These are phyloP conservation scores for Xylaria sp. DNA, from an alignment of 2,329 filamentous ascomycete genomes.

Conservation along the genomic window DNA sequence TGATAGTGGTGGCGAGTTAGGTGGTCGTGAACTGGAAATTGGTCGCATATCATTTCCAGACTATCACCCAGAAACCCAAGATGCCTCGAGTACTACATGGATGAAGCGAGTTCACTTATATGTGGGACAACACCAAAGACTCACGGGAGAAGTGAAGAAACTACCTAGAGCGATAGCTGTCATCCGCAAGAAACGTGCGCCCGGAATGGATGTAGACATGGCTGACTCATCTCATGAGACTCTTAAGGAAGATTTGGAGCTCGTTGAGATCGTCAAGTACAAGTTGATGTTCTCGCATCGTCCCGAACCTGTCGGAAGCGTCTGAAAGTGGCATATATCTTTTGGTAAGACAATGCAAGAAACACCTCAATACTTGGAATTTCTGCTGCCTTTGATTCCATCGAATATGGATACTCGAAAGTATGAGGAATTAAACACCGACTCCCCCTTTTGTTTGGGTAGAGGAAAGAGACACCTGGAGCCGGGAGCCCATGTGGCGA, in stretches of 20 bases:
- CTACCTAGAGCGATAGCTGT: conserved; percentile 81
- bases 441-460: not conserved
- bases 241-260: conserved; percentile 71
- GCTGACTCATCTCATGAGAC: conserved; percentile 49
- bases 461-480: not conserved
- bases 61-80: conserved; percentile 66
- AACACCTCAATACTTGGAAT: not conserved
- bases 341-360: not conserved
- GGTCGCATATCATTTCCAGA: conserved; percentile 83
- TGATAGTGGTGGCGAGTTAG: conserved; percentile 49
- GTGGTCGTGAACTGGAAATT: conserved; percentile 61
- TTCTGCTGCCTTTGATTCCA: not conserved
- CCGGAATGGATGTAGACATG: conserved; percentile 59
- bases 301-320: conserved; percentile 82
- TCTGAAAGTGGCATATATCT: conserved; percentile 38
- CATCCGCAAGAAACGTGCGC: conserved; percentile 66
- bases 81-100: conserved; percentile 73
- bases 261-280: conserved; percentile 87
- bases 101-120: conserved; percentile 92
- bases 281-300: conserved; percentile 87
- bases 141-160: conserved; percentile 92
- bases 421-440: not conserved
- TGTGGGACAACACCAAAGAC: conserved; percentile 86
- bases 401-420: not conserved
- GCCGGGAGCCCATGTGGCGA: not conserved